These are phyloP conservation scores for Marchantia paleacea DNA, from an alignment of 225 moss, liverwort and hornwort species.

Conservation along the genomic window DNA sequence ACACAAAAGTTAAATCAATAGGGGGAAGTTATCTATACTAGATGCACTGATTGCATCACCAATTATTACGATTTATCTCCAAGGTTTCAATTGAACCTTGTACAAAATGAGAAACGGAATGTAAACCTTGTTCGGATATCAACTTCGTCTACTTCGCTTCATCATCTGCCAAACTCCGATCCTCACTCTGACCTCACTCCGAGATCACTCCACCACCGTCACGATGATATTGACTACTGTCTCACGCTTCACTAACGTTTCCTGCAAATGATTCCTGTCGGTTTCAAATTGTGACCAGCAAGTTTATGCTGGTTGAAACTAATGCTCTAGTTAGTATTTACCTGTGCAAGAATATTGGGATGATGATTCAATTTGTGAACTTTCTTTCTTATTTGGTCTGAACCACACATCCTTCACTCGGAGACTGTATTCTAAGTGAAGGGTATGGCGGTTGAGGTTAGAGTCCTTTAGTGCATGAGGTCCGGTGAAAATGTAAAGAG, in stretches of 20 bases:
- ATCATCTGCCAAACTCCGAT: neutral
- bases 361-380: too few species aligned
- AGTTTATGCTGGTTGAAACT: neutral
- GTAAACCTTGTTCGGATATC: neutral
- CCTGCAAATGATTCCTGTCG: neutral
- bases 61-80: neutral
- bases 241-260: neutral
- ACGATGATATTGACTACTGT: neutral
- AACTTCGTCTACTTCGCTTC: neutral
- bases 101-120: neutral
- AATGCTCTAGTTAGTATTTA: neutral
- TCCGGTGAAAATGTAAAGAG: too few species aligned
- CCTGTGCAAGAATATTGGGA: too few species aligned
- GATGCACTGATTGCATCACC: neutral
- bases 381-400: too few species aligned
- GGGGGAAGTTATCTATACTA: neutral
- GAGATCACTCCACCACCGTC: too few species aligned
- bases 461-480: too few species aligned
- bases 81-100: constrained; percentile 7
- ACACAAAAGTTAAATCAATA: too few species aligned
- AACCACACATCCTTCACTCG: neutral
- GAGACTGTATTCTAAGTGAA: neutral
- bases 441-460: neutral
- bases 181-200: neutral
- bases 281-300: neutral